These are phyloP conservation scores for Beauveria brongniartii DNA, from an alignment of 2,329 filamentous ascomycete genomes.

Conservation along the genomic window DNA sequence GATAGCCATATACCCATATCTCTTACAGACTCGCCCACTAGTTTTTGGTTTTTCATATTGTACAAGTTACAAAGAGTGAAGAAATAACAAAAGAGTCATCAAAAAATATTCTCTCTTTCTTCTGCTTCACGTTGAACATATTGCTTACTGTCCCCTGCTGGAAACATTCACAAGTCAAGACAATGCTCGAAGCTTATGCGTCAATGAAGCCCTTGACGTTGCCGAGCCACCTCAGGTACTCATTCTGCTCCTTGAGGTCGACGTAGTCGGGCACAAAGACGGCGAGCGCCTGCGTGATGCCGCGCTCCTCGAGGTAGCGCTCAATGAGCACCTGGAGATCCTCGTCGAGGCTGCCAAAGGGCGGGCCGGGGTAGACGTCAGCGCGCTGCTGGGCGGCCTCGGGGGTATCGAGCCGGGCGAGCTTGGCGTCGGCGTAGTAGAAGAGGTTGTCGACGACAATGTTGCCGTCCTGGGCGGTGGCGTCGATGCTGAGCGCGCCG, in stretches of 20 bases:
- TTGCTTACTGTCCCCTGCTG: no score
- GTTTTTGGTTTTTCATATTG: slow-evolving; percentile 6
- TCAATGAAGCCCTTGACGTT: slow-evolving; percentile 82
- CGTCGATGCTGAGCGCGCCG: slow-evolving; percentile 80
- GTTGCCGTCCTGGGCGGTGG: slow-evolving; percentile 74
- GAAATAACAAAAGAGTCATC: neutral
- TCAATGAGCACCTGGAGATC: slow-evolving; percentile 89
- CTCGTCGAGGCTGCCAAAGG: slow-evolving; percentile 90
- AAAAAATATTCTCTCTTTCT: neutral
- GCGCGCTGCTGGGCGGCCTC: slow-evolving; percentile 71
- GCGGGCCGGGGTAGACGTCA: slow-evolving; percentile 79
- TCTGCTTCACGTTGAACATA: neutral
- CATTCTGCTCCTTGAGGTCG: slow-evolving; percentile 96
- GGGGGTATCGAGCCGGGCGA: slow-evolving; percentile 67
- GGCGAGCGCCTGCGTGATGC: slow-evolving; percentile 78
- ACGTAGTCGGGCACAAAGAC: slow-evolving; percentile 94
- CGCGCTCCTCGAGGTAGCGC: slow-evolving; percentile 89
- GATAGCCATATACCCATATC: neutral
- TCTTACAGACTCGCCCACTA: slow-evolving; percentile 5
- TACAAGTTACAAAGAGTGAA: slow-evolving; percentile 13
- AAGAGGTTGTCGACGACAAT: slow-evolving; percentile 87
- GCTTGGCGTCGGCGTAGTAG: slow-evolving; percentile 70
- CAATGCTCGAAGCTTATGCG: slow-evolving; percentile 37
- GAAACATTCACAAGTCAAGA: neutral
- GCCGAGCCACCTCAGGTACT: slow-evolving; percentile 86